phyloP scores from a whole-genome alignment of 371 early-diverging fungal species.

The Neoconidiobolus thromboides region DNA sequence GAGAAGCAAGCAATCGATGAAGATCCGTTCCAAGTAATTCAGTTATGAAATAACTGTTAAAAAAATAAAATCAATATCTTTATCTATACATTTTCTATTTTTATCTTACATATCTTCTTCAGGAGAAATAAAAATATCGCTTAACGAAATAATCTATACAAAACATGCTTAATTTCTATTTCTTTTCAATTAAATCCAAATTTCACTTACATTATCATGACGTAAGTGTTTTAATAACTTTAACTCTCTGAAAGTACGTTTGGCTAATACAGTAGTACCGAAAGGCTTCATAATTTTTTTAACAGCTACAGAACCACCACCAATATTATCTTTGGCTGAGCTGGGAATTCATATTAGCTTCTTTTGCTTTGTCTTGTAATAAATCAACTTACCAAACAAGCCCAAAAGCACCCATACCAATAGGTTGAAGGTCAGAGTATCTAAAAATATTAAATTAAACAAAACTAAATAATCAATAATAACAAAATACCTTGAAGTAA shows the following conservation, averaged over 20 bases:
- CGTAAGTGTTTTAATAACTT: constrained; percentile 76
- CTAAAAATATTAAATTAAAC: constrained; percentile 14
- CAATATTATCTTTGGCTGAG: constrained; percentile 69
- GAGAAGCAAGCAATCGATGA: constrained; percentile 95
- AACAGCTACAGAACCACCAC: constrained; percentile 70
- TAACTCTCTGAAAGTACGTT: constrained; percentile 71
- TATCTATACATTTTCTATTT: too few relatives aligned
- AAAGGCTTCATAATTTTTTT: constrained; percentile 82
- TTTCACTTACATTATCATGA: constrained; percentile 48
- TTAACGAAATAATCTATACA: constrained; percentile 63
- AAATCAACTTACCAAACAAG: constrained; percentile 60
- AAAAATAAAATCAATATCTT: too few relatives aligned
- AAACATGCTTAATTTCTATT: too few relatives aligned
- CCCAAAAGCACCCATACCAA: constrained; percentile 96
- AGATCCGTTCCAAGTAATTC: constrained; percentile 97
- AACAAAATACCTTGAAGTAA: constrained; percentile 50
- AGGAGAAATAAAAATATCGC: constrained; percentile 71
- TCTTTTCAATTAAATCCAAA: too few relatives aligned
- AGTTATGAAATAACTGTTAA: constrained; percentile 9
- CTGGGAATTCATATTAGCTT: constrained; percentile 10
- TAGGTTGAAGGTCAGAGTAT: constrained; percentile 79
- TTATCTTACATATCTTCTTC: constrained; percentile 58
- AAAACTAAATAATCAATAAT: neutral
- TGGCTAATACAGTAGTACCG: constrained; percentile 73
- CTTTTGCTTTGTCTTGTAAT: too few relatives aligned